A percentile compares a stretch with the other conserved stretches of the same genome.
phyloP scores from a whole-genome alignment of 148 eudicot genomes.

The Chenopodium album region DNA sequence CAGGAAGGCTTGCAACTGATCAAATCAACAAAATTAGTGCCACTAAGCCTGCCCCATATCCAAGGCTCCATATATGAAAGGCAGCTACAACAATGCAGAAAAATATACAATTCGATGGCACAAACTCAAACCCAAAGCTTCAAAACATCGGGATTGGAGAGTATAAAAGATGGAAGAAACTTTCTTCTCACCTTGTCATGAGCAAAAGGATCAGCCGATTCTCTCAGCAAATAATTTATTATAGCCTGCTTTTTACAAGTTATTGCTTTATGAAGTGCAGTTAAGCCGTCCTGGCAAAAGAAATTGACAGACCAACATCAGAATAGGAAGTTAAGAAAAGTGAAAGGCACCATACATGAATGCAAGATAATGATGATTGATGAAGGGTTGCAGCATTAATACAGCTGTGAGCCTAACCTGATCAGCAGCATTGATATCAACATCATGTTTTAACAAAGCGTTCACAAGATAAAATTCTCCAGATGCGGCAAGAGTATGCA shows the following conservation, averaged over 20 bases:
- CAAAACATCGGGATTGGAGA: slow-evolving; percentile 5
- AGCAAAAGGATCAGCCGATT: slow-evolving; percentile 83
- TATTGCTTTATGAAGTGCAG: slow-evolving; percentile 87
- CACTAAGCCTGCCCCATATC: neutral
- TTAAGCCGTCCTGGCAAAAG: slow-evolving; percentile 66
- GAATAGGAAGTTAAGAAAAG: neutral
- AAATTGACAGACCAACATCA: slow-evolving; percentile 1
- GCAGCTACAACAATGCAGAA: neutral
- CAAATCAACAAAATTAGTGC: neutral
- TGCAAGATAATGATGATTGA: neutral
- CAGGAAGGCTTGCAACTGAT: neutral
- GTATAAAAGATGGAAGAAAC: neutral
- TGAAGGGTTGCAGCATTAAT: neutral
- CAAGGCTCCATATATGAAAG: neutral
- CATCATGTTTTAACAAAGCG: slow-evolving; percentile 58
- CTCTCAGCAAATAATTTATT: slow-evolving; percentile 67
- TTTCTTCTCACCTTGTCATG: slow-evolving; percentile 65
- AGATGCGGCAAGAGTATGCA: slow-evolving; percentile 79
- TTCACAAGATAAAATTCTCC: slow-evolving; percentile 82
- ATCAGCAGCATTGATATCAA: slow-evolving; percentile 69
- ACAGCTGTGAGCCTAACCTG: slow-evolving; percentile 40
- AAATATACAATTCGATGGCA: neutral
- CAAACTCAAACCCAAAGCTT: neutral
- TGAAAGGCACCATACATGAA: neutral
- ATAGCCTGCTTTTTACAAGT: slow-evolving; percentile 86